These are phyloP conservation scores for Apiotrichum montevideense DNA, from an alignment of 1,284 basidiomycete species.

Conservation along the genomic window DNA sequence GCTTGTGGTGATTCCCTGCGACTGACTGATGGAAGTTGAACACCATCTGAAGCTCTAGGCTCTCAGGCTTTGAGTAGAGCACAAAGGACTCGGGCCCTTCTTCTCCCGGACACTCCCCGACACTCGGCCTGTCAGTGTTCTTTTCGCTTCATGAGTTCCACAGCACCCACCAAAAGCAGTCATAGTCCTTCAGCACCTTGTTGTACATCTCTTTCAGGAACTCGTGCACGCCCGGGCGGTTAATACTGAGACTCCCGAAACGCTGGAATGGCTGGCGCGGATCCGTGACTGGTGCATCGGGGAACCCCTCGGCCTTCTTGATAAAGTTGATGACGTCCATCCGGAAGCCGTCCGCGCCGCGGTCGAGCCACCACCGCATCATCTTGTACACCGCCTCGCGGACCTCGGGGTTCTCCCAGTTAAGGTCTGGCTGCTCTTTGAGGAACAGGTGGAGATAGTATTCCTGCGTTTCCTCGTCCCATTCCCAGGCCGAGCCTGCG, in stretches of 20 bases:
- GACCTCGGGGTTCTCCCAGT: constrained; percentile 44
- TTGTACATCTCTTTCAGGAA: constrained; percentile 62
- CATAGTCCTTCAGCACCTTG: constrained; percentile 50
- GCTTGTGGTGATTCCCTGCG: too few relatives aligned
- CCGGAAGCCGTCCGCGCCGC: constrained; percentile 45
- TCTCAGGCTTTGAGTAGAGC: constrained; percentile 58
- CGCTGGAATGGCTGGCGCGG: constrained; percentile 52
- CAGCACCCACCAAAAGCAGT: constrained; percentile 10
- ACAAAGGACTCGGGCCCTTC: constrained; percentile 7
- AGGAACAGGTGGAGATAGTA: constrained; percentile 50
- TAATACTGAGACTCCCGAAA: constrained; percentile 1
- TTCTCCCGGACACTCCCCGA: constrained; percentile 12
- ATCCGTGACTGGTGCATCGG: constrained; percentile 58
- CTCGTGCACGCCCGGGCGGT: constrained; percentile 61
- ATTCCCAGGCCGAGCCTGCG: constrained; percentile 46
- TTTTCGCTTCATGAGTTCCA: too few relatives aligned
- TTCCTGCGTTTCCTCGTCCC: constrained; percentile 44
- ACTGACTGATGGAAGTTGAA: constrained; percentile 50
- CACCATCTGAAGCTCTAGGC: constrained; percentile 49
- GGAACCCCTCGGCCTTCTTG: constrained; percentile 55
- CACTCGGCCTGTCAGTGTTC: background rate
- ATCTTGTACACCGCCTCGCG: constrained; percentile 43
- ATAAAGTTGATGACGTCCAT: constrained; percentile 5
- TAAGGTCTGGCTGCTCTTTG: constrained; percentile 42
- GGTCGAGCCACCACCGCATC: constrained; percentile 50